Evolutionary conservation across 306 rosid species (phyloP), one percentile per base, ranked within the genome.

Genomic region (Prosopis cineraria): DNA sequence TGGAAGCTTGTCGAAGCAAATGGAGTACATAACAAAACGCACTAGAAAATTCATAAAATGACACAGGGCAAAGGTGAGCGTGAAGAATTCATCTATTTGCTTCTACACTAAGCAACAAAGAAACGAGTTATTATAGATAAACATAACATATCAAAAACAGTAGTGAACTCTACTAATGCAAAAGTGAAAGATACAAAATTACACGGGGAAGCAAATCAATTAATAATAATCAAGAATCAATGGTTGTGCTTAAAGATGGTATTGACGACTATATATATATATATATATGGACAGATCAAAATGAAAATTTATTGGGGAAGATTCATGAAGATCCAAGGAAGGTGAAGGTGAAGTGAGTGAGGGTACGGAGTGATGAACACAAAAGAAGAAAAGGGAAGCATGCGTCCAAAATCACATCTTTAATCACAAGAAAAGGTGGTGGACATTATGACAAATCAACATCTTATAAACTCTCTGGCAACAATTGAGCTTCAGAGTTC

Each of bases 401-500:
- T 53, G 48, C 75, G 68, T 53, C 69, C 59, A 77, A 77, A 68
- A 29, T 68, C 50, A 67, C 59, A 31, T 77, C 68, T 67, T 53
- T 77, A 39, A 30, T 50, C 59, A 29, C 12, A n/a, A 29, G 29
- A 6, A n/a, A 68, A 68, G 58, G 47, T 68, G 69, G 56, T 55
- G 81, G 75, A 55, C 81, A 68, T 55, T 55, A 68, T 77, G 75
- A 40, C 75, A 77, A 68, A 68, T 77, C 81, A 77, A 77, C 56
- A n/a, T 39, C 58, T 50, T n/a, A n/a, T n/a, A 30, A 39, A 2
- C 59, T 20, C 55, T 6, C 10, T 17, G 2, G 5, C 50, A 17
- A 47, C 53, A 47, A 48, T 48, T 39, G 36, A 37, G 27, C 52
- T 76, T 36, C 55, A 17, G 29, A 25, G 27, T 75, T 34, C 40